phyloP scores from a whole-genome alignment of 2,329 filamentous ascomycete genomes.

The Hypoxylon sp. region DNA sequence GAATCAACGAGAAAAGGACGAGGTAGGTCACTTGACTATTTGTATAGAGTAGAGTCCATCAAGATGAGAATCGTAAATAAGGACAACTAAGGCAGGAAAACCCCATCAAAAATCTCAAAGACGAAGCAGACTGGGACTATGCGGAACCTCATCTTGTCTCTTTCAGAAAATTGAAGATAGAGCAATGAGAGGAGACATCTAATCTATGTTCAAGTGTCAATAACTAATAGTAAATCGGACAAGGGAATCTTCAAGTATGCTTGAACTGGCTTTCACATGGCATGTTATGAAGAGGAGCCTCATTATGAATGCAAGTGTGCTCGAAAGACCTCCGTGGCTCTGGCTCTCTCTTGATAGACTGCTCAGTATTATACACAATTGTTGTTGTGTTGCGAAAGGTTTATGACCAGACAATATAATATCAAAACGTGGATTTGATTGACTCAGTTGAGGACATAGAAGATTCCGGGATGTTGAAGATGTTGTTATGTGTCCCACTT shows the following conservation, averaged over 20 bases:
- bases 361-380: background rate
- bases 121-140: slow-evolving; percentile 25
- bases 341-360: slow-evolving; percentile 11
- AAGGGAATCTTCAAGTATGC: slow-evolving; percentile 10
- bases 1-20: slow-evolving; percentile 11
- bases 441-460: slow-evolving; percentile 2
- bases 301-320: slow-evolving; percentile 19
- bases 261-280: slow-evolving; percentile 37
- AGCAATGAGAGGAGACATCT: slow-evolving; percentile 24
- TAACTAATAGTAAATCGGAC: slow-evolving; percentile 12
- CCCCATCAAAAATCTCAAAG: slow-evolving; percentile 43
- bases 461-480: slow-evolving; percentile 27
- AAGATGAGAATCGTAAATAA: slow-evolving; percentile 17
- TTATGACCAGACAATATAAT: background rate
- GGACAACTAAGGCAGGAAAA: slow-evolving; percentile 41
- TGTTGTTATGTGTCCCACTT: slow-evolving; percentile 5
- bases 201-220: slow-evolving; percentile 10
- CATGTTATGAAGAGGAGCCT: slow-evolving; percentile 16
- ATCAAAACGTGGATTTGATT: slow-evolving; percentile 3
- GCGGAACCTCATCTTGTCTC: slow-evolving; percentile 33
- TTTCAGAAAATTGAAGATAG: slow-evolving; percentile 40
- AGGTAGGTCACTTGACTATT: slow-evolving; percentile 34
- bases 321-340: slow-evolving; percentile 19
- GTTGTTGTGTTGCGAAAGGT: background rate
- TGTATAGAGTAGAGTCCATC: slow-evolving; percentile 38